Conservation (phyloP, 257 asterid species). For the Fraxinus quadrangulata region DNA sequence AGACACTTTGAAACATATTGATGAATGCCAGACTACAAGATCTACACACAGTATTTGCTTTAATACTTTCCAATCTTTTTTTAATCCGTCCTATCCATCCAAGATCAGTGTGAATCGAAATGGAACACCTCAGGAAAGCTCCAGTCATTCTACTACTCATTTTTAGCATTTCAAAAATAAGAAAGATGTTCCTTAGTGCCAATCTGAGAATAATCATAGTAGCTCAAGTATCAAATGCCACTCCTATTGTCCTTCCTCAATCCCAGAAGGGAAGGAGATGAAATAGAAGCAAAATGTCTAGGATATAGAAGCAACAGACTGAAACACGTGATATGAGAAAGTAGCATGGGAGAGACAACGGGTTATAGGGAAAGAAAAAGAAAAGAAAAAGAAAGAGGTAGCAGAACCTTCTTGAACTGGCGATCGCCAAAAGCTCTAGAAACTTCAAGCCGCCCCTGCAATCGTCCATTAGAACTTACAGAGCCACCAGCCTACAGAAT, state of each 20-base stretch:
- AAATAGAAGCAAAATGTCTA: slow-evolving; percentile 20
- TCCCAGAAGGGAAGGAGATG: slow-evolving; percentile 9
- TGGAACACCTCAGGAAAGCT: slow-evolving; percentile 3
- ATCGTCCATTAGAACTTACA: slow-evolving; percentile 77
- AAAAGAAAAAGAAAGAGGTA: slow-evolving; percentile 16
- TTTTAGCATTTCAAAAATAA: slow-evolving; percentile 13
- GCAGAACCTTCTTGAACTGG: slow-evolving; percentile 82
- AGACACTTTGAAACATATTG: not conserved
- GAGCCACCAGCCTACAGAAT: slow-evolving; percentile 82
- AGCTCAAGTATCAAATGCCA: slow-evolving; percentile 16
- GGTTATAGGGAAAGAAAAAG: not conserved
- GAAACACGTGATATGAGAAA: slow-evolving; percentile 9
- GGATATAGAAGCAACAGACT: not conserved
- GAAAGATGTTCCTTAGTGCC: not conserved
- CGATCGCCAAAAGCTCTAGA: slow-evolving; percentile 96
- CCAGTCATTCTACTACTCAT: slow-evolving; percentile 2
- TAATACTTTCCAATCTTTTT: not conserved
- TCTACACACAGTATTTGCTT: not conserved
- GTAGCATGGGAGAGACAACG: slow-evolving; percentile 3
- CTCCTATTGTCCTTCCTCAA: slow-evolving; percentile 5
- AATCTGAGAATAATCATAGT: slow-evolving; percentile 15
- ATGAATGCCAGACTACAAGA: not conserved
- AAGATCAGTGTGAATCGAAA: slow-evolving; percentile 2
- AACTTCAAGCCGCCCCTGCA: slow-evolving; percentile 94
- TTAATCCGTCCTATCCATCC: not conserved